Evolutionary conservation across 2,329 filamentous ascomycete genomes (phyloP), one percentile per base, ranked within the genome.

Genomic region (Pseudovirgaria hyperparasitica): DNA sequence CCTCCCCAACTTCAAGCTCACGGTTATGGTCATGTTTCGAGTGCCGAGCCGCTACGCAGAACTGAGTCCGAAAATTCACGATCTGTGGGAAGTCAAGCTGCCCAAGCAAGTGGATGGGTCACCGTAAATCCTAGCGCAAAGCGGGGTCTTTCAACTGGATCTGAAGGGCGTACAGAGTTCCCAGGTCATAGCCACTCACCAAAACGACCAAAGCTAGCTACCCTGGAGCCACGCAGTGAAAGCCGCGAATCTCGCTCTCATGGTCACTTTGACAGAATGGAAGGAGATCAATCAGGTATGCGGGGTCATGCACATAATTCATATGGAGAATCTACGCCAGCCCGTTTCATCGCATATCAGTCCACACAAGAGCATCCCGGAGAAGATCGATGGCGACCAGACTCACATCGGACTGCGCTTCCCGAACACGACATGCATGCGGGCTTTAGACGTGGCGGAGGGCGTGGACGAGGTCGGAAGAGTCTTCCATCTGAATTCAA

Each of bases 191-290:
- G 39, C 33, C 32, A 51, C 5, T 60, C 58, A 7, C 54, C 59
- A 1, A 65, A 65, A 33, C 48, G 60, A 14, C 57, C 52, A n/a
- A 58, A 52, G 34, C 43, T 62, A 10, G 55, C 48, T 9, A 52
- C 52, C 4, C 33, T 52, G 15, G 52, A 58, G 39, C 47, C 54
- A 15, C 40, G 54, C 19, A 39, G 39, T 8, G 37, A 38, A 15
- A n/a, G n/a, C n/a, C 49, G 46, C 25, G 39, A 38, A 10, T 17
- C 27, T n/a, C 28, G 29, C 14, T 33, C 41, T 6, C 37, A 32
- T 41, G 23, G 10, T 15, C 30, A 29, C 4, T 40, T 42, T 19
- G 37, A 43, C 5, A 36, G 40, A 10, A 38, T 40, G 36, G 41
- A 45, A 18, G 40, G 37, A 7, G 39, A 40, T n/a, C 35, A 38